phyloP scores from a whole-genome alignment of 2,329 filamentous ascomycete genomes.

The Scytalidium lignicola region DNA sequence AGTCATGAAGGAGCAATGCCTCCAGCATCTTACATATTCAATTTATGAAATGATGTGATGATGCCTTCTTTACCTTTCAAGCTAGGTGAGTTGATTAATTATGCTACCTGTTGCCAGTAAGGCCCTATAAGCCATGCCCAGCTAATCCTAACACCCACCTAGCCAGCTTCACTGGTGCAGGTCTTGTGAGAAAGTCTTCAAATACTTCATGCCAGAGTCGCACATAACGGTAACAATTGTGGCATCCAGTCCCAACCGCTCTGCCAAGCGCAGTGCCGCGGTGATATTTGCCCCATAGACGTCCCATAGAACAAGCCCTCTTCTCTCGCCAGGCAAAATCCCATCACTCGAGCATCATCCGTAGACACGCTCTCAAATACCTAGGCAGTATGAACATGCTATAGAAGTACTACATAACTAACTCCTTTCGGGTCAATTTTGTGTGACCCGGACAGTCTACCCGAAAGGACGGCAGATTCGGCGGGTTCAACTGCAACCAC shows the following conservation, averaged over 20 bases:
- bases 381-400: neutral
- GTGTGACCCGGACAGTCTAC: neutral
- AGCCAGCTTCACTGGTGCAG: neutral
- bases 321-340: neutral
- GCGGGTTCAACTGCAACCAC: neutral
- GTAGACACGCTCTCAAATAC: neutral
- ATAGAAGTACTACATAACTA: neutral
- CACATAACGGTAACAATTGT: neutral
- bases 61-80: too few relatives aligned
- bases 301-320: conserved; percentile 4
- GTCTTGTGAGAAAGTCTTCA: neutral
- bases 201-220: conserved; percentile 1
- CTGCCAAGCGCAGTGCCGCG: neutral
- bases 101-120: too few relatives aligned
- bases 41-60: too few relatives aligned
- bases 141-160: too few relatives aligned
- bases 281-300: conserved; percentile 4
- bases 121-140: too few relatives aligned
- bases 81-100: too few relatives aligned
- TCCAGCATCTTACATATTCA: too few relatives aligned
- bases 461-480: neutral
- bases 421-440: neutral
- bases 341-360: neutral
- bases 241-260: neutral
- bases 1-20: too few relatives aligned